Conservation (phyloP, 495 filamentous ascomycete species). For the Penicillium ucsense region DNA sequence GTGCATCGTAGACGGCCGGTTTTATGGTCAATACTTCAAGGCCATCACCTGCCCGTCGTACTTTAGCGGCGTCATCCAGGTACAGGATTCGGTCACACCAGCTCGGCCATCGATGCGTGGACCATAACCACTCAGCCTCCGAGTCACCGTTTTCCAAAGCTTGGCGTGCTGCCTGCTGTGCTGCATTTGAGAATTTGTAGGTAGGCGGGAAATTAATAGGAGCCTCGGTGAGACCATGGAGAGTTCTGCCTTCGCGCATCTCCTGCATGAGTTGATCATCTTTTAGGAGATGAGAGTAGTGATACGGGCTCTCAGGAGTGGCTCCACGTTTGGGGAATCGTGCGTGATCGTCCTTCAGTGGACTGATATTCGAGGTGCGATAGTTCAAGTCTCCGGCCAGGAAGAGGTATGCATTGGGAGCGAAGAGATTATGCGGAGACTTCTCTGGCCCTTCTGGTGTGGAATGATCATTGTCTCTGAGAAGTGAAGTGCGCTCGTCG, state of each 20-base stretch:
- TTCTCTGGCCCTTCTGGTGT: slow-evolving; percentile 9
- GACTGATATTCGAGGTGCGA: slow-evolving; percentile 57
- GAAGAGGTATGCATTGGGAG: slow-evolving; percentile 67
- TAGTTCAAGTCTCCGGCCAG: slow-evolving; percentile 93
- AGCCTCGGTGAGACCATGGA: slow-evolving; percentile 70
- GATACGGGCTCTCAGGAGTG: slow-evolving; percentile 32
- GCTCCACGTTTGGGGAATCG: slow-evolving; percentile 53
- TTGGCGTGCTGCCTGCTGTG: slow-evolving; percentile 26
- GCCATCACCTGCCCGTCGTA: slow-evolving; percentile 28
- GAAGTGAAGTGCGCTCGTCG: slow-evolving; percentile 31
- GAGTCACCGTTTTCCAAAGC: slow-evolving; percentile 13
- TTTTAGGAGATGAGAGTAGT: slow-evolving; percentile 53
- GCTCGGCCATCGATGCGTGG: slow-evolving; percentile 72
- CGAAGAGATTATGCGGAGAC: slow-evolving; percentile 49
- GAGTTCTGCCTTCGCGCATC: slow-evolving; percentile 48
- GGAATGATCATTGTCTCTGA: slow-evolving; percentile 14
- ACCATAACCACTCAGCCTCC: slow-evolving; percentile 60
- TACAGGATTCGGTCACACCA: slow-evolving; percentile 93
- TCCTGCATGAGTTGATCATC: slow-evolving; percentile 73
- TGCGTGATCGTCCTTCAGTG: slow-evolving; percentile 38
- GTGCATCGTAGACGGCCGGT: slow-evolving; percentile 54
- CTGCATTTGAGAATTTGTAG: slow-evolving; percentile 63
- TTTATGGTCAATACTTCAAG: slow-evolving; percentile 20
- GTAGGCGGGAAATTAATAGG: slow-evolving; percentile 77
- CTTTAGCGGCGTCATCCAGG: slow-evolving; percentile 48